Conservation (phyloP, 805 yeast species). For the Suhomyces emberorum region DNA sequence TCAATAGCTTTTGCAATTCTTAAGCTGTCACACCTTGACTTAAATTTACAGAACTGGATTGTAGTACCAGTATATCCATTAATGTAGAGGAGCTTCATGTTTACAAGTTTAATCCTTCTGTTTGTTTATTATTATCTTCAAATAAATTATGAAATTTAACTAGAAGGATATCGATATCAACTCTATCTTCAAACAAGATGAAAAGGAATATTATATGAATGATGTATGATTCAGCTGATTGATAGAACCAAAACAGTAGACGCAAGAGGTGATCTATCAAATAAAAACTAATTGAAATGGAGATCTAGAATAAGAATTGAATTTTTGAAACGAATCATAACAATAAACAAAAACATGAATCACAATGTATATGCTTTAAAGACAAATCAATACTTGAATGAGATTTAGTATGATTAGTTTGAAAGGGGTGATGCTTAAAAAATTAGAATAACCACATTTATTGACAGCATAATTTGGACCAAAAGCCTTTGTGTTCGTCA, state of each 20-base stretch:
- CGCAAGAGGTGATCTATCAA: too few species aligned
- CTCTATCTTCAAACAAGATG: constrained; percentile 1
- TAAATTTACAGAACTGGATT: too few species aligned
- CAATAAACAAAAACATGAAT: not conserved
- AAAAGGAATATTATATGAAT: not conserved
- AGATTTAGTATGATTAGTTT: not conserved
- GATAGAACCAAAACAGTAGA: not conserved
- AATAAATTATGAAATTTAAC: not conserved
- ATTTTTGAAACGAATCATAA: not conserved
- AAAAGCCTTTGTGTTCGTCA: constrained; percentile 39
- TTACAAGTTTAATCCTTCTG: too few species aligned
- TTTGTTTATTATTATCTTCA: not conserved
- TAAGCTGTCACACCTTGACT: too few species aligned
- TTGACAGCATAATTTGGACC: constrained; percentile 43
- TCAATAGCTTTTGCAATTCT: too few species aligned
- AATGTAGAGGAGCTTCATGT: too few species aligned
- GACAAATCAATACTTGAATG: constrained; percentile 1
- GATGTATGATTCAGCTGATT: not conserved
- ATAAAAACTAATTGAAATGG: not conserved
- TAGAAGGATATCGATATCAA: constrained; percentile 2
- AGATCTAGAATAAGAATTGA: constrained; percentile 4
- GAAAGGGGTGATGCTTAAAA: not conserved
- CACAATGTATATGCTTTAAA: not conserved
- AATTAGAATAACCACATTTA: constrained; percentile 10
- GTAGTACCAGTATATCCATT: too few species aligned